Conservation (phyloP, 305 asterid species). For the Ajuga reptans region DNA sequence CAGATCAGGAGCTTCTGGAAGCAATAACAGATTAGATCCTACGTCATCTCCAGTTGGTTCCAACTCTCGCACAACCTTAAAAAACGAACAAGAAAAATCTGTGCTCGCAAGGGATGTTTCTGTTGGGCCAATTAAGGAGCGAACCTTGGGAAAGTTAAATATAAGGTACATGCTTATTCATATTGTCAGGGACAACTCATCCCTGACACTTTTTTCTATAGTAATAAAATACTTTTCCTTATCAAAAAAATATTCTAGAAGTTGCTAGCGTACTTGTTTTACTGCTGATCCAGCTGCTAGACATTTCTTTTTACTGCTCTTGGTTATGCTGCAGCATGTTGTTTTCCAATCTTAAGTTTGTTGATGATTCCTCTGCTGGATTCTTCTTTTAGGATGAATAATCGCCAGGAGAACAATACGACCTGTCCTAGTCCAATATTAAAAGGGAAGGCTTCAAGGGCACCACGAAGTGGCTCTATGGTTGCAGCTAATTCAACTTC, state of each 20-base stretch:
- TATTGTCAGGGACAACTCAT: no score
- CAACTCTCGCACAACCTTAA: constrained; percentile 51
- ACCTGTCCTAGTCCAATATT: constrained; percentile 51
- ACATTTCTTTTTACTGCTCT: constrained; percentile 1
- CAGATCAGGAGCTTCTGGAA: constrained; percentile 72
- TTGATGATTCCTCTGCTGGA: constrained; percentile 14
- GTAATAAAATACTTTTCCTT: no score
- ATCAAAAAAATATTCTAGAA: no score
- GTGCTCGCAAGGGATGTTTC: constrained; percentile 59
- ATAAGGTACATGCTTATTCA: constrained; percentile 48
- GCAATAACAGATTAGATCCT: constrained; percentile 59
- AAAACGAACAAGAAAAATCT: constrained; percentile 69
- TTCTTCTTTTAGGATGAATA: constrained; percentile 56
- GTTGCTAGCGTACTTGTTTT: background rate
- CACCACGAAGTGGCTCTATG: constrained; percentile 61
- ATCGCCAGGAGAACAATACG: constrained; percentile 55
- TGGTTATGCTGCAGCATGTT: background rate
- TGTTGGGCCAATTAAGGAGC: constrained; percentile 63
- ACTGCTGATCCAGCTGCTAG: background rate
- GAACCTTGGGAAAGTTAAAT: constrained; percentile 53
- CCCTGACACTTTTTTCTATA: no score
- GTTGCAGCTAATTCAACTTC: constrained; percentile 46
- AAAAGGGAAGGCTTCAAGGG: constrained; percentile 95
- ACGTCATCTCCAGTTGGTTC: constrained; percentile 56
- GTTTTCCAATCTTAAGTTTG: background rate